These are phyloP conservation scores for Paecilomyces variotii DNA, from an alignment of 2,329 filamentous ascomycete genomes.

Conservation along the genomic window DNA sequence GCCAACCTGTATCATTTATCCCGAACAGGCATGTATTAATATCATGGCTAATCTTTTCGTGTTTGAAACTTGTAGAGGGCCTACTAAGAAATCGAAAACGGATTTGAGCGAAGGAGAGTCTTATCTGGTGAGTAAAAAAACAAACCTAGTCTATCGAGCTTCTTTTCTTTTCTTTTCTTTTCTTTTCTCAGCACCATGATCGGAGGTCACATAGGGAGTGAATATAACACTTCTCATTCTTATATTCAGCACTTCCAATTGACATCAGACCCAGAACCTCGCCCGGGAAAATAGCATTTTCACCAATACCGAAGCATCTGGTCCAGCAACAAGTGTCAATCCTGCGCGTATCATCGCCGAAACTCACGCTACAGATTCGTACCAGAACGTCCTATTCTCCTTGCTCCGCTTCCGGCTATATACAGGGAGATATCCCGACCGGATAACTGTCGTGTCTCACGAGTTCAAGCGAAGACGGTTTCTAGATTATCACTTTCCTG, in stretches of 20 bases:
- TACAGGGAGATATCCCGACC: slow-evolving; percentile 45
- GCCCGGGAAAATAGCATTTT: slow-evolving; percentile 28
- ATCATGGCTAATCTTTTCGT: background rate
- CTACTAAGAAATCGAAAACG: slow-evolving; percentile 51
- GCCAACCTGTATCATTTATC: background rate
- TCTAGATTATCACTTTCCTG: slow-evolving; percentile 55
- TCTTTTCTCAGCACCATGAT: background rate
- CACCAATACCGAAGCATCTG: slow-evolving; percentile 3
- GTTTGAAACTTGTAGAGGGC: slow-evolving; percentile 40
- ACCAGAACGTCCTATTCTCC: slow-evolving; percentile 75
- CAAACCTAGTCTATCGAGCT: slow-evolving; percentile 39
- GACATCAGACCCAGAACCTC: slow-evolving; percentile 21
- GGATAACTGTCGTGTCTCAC: slow-evolving; percentile 59
- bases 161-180: slow-evolving; percentile 15
- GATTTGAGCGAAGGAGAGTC: slow-evolving; percentile 53
- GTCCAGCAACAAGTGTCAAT: slow-evolving; percentile 6
- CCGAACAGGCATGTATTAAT: background rate
- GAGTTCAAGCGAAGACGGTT: slow-evolving; percentile 60
- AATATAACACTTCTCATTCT: slow-evolving; percentile 3
- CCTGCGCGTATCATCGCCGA: slow-evolving; percentile 50
- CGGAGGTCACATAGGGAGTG: background rate
- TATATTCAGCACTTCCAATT: background rate
- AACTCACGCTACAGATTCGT: slow-evolving; percentile 70
- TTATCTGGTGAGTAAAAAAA: slow-evolving; percentile 43
- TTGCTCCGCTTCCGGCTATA: slow-evolving; percentile 47